A percentile compares a stretch with the other conserved stretches of the same genome.
Evolutionary conservation across 2,329 filamentous ascomycete species (phyloP).

Genomic region (Pseudocercospora macadamiae): DNA sequence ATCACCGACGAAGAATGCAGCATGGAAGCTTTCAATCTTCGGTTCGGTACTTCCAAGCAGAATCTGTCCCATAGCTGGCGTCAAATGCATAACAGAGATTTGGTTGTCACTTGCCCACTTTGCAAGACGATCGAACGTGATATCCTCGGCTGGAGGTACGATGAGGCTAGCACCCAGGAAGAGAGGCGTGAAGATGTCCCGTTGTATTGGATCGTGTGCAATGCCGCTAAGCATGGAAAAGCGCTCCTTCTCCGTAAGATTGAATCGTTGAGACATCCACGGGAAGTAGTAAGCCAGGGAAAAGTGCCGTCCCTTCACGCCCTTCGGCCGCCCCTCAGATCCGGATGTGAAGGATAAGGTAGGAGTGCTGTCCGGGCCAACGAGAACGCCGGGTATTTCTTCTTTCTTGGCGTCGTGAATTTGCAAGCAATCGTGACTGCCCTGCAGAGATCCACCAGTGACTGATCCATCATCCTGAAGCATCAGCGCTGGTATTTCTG

Average conservation of each 20-base stretch:
- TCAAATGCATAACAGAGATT: conserved; percentile 83
- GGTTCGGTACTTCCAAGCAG: conserved; percentile 84
- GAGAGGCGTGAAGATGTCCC: conserved; percentile 86
- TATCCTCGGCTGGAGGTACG: conserved; percentile 79
- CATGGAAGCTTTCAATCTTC: conserved; percentile 59
- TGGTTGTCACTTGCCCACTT: conserved; percentile 83
- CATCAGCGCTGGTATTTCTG: conserved; percentile 72
- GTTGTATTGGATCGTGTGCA: conserved; percentile 67
- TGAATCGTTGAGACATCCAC: conserved; percentile 89
- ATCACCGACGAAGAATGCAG: conserved; percentile 91
- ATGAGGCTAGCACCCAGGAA: conserved; percentile 81
- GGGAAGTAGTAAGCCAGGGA: conserved; percentile 83
- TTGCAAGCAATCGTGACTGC: conserved; percentile 66
- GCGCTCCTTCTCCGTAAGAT: conserved; percentile 68
- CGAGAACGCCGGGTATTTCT: conserved; percentile 68
- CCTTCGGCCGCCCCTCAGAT: conserved; percentile 78
- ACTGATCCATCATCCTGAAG: conserved; percentile 73
- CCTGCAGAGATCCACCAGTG: conserved; percentile 67
- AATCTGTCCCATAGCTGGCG: conserved; percentile 95
- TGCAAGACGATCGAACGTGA: conserved; percentile 79
- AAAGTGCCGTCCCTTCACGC: conserved; percentile 85
- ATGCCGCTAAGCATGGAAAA: conserved; percentile 88
- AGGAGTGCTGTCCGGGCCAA: conserved; percentile 83
- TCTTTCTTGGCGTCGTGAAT: conserved; percentile 56
- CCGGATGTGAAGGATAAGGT: conserved; percentile 69